Percentiles rank a stretch among this genome's conserved stretches.
phyloP scores from a whole-genome alignment of 2,329 filamentous ascomycete genomes.

The Ophiocordyceps unilateralis region DNA sequence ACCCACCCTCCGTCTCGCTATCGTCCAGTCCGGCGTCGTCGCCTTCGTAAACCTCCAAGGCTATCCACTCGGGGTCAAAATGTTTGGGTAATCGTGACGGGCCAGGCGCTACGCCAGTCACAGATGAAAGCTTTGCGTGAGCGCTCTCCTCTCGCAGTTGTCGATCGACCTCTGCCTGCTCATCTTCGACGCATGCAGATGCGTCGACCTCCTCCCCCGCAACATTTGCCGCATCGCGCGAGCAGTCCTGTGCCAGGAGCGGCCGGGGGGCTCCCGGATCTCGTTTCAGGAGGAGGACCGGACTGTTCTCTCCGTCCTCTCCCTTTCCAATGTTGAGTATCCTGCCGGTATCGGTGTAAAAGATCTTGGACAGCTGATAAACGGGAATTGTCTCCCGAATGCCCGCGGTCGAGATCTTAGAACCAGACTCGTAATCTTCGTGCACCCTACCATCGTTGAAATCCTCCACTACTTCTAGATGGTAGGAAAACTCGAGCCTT shows the following conservation, averaged over 20 bases:
- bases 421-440: slow-evolving; percentile 17
- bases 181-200: slow-evolving; percentile 6
- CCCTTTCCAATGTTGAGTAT: slow-evolving; percentile 59
- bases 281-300: slow-evolving; percentile 17
- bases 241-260: slow-evolving; percentile 12
- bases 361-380: slow-evolving; percentile 63
- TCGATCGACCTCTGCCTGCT: slow-evolving; percentile 27
- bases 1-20: slow-evolving; percentile 20
- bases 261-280: slow-evolving; percentile 24
- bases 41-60: slow-evolving; percentile 68
- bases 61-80: slow-evolving; percentile 80
- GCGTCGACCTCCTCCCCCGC: background rate
- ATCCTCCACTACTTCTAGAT: slow-evolving; percentile 70
- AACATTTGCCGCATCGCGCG: background rate
- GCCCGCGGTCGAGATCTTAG: slow-evolving; percentile 22
- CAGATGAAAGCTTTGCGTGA: too few species aligned
- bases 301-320: slow-evolving; percentile 27
- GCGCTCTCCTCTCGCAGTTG: slow-evolving; percentile 19
- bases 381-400: slow-evolving; percentile 37
- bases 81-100: slow-evolving; percentile 41
- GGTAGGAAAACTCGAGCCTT: slow-evolving; percentile 46
- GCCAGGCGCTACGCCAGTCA: background rate
- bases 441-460: slow-evolving; percentile 41
- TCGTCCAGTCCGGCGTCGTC: slow-evolving; percentile 24
- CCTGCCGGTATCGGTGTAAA: slow-evolving; percentile 81